Evolutionary conservation across 305 asterid species (phyloP), one percentile per base, ranked within the genome.

Genomic region (Fraxinus platypoda): DNA sequence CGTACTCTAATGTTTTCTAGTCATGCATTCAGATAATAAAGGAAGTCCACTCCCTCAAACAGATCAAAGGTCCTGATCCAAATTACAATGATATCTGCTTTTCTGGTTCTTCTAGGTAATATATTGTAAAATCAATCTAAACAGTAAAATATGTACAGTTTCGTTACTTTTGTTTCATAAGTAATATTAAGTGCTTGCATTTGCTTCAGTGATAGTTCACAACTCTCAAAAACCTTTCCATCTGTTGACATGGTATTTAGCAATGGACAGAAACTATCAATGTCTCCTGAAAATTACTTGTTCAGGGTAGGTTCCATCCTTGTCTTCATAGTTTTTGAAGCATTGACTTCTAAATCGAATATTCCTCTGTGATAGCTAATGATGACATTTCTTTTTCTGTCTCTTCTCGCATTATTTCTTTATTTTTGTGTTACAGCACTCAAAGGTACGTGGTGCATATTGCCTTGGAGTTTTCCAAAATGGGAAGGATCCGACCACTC

Each of bases 381-480:
- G 68, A 82, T 77, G 74, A 28, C 74, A 49, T 76, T 71, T 52
- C 62, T 62, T 75, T 52, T 75, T 38, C 35, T 38, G 33, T 59
- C 74, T 79, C 34, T 66, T 66, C n/a, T 26, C 17, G 1, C 8
- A 37, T 82, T 74, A 31, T 66, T 76, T 78, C 78, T 71, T 68
- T 59, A 52, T 83, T 73, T 41, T 78, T 82, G 21, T 49, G 62
- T 11, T 86, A 81, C 84, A 93, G 99, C 98, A 96, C 86, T 91
- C 98, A 76, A 94, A 93, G 91, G 92, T 91, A 87, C 94, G 78
- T 82, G 98, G 98, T 86, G 87, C 99, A 77, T 96, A 96, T 91
- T 96, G 99, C 92, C 91, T 96, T 81, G 99, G 99, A 41, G 87
- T 96, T 84, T 96, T 94, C 85, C 97, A 91, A 93, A 94, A 93